Conservation (phyloP, 2,329 filamentous ascomycete genomes). For the Penicillium hordei region DNA sequence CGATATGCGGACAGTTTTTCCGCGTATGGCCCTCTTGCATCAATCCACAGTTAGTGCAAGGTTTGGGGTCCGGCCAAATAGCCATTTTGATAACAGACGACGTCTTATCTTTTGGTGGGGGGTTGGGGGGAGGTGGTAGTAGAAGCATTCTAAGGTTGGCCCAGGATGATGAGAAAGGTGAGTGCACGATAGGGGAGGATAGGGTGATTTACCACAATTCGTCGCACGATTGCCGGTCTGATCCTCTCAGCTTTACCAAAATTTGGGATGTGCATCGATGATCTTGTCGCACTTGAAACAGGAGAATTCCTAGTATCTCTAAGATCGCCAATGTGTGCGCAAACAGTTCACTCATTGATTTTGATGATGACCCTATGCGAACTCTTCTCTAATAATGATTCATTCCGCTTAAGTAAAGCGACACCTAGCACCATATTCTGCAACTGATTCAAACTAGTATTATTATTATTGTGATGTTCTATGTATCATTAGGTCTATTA, state of each 20-base stretch:
- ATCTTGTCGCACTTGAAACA: background rate
- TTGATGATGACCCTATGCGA: background rate
- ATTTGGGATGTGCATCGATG: background rate
- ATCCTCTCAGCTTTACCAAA: background rate
- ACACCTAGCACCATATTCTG: background rate
- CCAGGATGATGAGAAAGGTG: background rate
- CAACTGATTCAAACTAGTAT: background rate
- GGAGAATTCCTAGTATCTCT: background rate
- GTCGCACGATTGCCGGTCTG: background rate
- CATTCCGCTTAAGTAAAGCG: background rate
- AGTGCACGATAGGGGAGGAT: background rate
- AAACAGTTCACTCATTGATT: background rate
- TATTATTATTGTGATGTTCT: background rate
- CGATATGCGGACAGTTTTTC: too few species aligned
- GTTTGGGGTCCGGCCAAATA: too few species aligned
- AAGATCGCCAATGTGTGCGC: background rate
- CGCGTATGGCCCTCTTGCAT: too few species aligned
- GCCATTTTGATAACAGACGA: too few species aligned
- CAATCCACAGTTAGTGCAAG: too few species aligned
- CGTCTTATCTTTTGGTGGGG: too few species aligned
- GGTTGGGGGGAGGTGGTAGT: too few species aligned
- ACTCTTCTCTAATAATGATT: background rate
- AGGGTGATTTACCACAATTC: background rate
- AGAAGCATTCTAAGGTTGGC: too few species aligned
- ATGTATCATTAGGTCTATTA: background rate